Conservation (phyloP, 2,329 filamentous ascomycete species). For the Xylaria sp. region DNA sequence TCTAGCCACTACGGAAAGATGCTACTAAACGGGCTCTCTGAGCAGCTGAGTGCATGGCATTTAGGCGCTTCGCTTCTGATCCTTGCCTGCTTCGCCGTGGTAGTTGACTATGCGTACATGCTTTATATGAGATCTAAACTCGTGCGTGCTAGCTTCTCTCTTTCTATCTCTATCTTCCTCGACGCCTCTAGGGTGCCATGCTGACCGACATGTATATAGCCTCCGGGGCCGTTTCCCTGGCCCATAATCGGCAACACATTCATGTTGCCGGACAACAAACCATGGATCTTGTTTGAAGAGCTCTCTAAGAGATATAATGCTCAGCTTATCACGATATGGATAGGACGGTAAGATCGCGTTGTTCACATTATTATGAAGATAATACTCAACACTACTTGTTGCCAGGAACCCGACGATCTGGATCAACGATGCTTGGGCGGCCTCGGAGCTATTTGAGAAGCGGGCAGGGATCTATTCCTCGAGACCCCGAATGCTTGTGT, state of each 20-base stretch:
- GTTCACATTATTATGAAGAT: neutral
- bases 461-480: constrained; percentile 63
- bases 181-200: neutral
- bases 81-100: constrained; percentile 46
- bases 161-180: neutral
- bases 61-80: constrained; percentile 38
- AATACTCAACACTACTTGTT: constrained; percentile 36
- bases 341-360: constrained; percentile 54
- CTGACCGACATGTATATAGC: constrained; percentile 50
- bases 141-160: constrained; percentile 45
- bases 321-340: constrained; percentile 67
- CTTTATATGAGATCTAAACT: constrained; percentile 61
- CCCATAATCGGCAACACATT: constrained; percentile 68
- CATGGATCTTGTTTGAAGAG: constrained; percentile 68
- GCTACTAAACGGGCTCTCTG: constrained; percentile 15
- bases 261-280: constrained; percentile 63
- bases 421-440: constrained; percentile 62
- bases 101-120: constrained; percentile 61
- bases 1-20: constrained; percentile 22
- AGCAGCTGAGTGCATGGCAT: constrained; percentile 38
- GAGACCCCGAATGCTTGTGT: constrained; percentile 62
- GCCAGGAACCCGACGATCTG: constrained; percentile 56
- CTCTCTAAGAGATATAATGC: constrained; percentile 61
- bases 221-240: constrained; percentile 64
- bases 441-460: constrained; percentile 66